Evolutionary conservation across 495 filamentous ascomycete genomes (phyloP).

Genomic region (Staphylotrichum tortipilum): DNA sequence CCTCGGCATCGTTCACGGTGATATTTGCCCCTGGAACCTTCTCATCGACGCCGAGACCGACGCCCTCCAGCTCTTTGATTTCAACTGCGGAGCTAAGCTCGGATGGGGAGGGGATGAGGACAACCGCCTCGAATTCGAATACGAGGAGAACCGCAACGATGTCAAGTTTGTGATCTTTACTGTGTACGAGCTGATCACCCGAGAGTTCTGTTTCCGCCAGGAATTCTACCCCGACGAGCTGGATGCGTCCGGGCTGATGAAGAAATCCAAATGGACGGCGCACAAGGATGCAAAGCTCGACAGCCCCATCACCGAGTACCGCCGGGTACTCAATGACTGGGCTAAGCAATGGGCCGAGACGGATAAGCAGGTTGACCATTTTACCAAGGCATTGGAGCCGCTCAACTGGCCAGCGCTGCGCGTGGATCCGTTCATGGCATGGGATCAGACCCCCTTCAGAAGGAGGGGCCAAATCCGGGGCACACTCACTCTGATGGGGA

Average conservation of each 20-base stretch:
- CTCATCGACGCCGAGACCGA: neutral
- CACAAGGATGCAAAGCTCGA: neutral
- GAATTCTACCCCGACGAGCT: neutral
- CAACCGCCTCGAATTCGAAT: neutral
- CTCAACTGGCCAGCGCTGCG: neutral
- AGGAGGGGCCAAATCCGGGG: neutral
- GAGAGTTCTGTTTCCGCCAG: neutral
- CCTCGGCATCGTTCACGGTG: conserved; percentile 3
- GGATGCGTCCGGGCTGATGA: neutral
- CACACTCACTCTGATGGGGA: neutral
- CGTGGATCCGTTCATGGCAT: neutral
- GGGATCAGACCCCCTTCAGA: no score
- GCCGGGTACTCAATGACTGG: neutral
- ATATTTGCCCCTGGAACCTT: conserved; percentile 4
- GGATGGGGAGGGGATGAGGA: neutral
- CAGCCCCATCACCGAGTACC: neutral
- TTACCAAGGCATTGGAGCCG: neutral
- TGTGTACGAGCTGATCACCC: neutral
- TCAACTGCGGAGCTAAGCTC: neutral
- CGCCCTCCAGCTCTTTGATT: neutral
- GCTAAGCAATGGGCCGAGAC: neutral
- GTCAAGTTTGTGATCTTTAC: neutral
- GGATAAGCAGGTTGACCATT: neutral
- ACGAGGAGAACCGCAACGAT: neutral
- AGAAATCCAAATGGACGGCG: neutral